phyloP scores from a whole-genome alignment of 768 basidiomycete genomes.

The Pleurotus sapidus region DNA sequence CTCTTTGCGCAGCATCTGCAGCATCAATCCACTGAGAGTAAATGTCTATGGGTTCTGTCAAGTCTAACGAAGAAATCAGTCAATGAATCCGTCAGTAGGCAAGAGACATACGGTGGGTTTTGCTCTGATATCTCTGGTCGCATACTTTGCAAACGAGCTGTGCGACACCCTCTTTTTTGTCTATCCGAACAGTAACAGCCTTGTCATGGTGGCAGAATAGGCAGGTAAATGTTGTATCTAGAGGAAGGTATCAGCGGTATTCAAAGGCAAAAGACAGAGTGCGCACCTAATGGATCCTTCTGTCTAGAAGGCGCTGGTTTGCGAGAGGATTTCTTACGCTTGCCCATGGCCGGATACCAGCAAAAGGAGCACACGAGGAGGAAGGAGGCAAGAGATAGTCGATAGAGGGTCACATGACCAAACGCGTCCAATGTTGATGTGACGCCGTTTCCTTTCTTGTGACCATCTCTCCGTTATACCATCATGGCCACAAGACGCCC shows the following conservation, averaged over 20 bases:
- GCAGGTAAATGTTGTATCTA: constrained; percentile 84
- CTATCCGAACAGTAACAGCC: constrained; percentile 80
- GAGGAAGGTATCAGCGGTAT: not conserved
- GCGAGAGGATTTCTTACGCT: constrained; percentile 86
- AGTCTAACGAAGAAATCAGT: constrained; percentile 43
- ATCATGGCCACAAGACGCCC: constrained; percentile 67
- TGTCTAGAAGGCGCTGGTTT: constrained; percentile 69
- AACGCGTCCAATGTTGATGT: constrained; percentile 31
- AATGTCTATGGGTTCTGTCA: constrained; percentile 86
- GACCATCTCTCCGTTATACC: constrained; percentile 6
- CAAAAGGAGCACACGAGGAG: not conserved
- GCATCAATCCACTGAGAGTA: constrained; percentile 93
- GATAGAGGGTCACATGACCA: constrained; percentile 30
- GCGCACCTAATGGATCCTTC: constrained; percentile 72
- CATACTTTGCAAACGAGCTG: constrained; percentile 81
- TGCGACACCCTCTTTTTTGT: constrained; percentile 82
- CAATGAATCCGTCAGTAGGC: constrained; percentile 4
- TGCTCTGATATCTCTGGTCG: constrained; percentile 85
- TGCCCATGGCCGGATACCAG: constrained; percentile 57
- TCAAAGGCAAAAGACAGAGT: not conserved
- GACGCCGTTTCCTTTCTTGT: constrained; percentile 17
- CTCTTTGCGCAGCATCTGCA: constrained; percentile 76
- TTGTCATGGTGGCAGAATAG: constrained; percentile 90
- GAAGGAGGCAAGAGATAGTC: constrained; percentile 7
- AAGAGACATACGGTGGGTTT: constrained; percentile 65